Conservation (phyloP, 2,329 filamentous ascomycete genomes). For the Podosphaera xanthii region DNA sequence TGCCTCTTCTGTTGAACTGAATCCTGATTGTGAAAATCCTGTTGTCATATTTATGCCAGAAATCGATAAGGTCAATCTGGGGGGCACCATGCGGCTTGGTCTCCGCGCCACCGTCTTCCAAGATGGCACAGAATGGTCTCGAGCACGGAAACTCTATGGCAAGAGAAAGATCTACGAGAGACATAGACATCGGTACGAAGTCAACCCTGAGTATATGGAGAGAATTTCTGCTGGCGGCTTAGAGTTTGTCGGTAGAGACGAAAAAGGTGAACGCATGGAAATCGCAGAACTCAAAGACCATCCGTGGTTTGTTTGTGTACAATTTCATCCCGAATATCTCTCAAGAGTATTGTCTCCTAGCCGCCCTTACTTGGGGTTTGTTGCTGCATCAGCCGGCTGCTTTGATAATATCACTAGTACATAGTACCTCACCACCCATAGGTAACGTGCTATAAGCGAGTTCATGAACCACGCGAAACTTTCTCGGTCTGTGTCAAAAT, state of each 20-base stretch:
- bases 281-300: conserved; percentile 64
- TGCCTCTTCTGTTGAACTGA: conserved; percentile 13
- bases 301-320: conserved; percentile 65
- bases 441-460: background rate
- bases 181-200: conserved; percentile 76
- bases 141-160: conserved; percentile 54
- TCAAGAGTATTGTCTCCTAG: conserved; percentile 51
- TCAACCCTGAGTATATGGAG: conserved; percentile 59
- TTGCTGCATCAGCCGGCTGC: conserved; percentile 38
- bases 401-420: conserved; percentile 11
- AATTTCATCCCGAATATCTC: conserved; percentile 76
- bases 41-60: conserved; percentile 87
- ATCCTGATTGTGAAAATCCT: conserved; percentile 13
- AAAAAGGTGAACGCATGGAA: conserved; percentile 59
- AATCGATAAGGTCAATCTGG: conserved; percentile 49
- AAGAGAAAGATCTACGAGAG: conserved; percentile 39
- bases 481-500: too few relatives aligned
- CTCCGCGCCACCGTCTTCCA: conserved; percentile 56
- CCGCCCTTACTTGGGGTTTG: conserved; percentile 61
- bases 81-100: conserved; percentile 73
- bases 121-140: conserved; percentile 51
- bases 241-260: conserved; percentile 58
- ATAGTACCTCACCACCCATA: background rate
- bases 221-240: conserved; percentile 45
- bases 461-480: background rate